Evolutionary conservation across 208 protist species (phyloP).

Genomic region (Borovskyia barvae): DNA sequence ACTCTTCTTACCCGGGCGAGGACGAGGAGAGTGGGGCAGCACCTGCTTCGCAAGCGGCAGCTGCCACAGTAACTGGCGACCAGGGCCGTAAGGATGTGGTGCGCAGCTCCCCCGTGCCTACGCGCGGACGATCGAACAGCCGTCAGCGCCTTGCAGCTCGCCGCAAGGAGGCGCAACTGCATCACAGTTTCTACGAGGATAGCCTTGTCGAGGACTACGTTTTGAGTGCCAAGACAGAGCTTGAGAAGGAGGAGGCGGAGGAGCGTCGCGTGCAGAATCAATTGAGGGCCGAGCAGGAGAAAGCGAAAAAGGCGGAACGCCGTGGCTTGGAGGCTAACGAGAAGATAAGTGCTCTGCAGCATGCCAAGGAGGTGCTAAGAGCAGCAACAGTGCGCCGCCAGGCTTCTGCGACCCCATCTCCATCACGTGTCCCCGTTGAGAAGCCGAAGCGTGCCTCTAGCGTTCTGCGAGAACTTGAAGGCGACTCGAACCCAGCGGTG

Average conservation of each 20-base stretch:
- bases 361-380: constrained; percentile 73
- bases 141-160: constrained; percentile 74
- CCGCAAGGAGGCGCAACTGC: constrained; percentile 70
- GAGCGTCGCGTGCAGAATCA: constrained; percentile 19
- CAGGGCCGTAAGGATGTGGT: constrained; percentile 1
- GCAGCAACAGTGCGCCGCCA: constrained; percentile 46
- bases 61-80: constrained; percentile 6
- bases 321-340: constrained; percentile 39
- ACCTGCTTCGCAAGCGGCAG: constrained; percentile 4
- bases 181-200: constrained; percentile 89
- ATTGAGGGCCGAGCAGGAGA: constrained; percentile 26
- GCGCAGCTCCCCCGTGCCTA: constrained; percentile 28
- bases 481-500: constrained; percentile 53
- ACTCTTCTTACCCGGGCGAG: constrained; percentile 23
- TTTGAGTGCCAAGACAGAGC: constrained; percentile 36
- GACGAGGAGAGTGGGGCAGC: constrained; percentile 18
- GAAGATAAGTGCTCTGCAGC: constrained; percentile 63
- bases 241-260: constrained; percentile 39
- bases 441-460: constrained; percentile 26
- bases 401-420: constrained; percentile 45
- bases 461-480: constrained; percentile 39
- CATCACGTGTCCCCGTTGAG: constrained; percentile 12
- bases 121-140: constrained; percentile 66
- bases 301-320: constrained; percentile 36
- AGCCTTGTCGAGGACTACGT: constrained; percentile 89